Evolutionary conservation across 371 early-diverging fungal genomes (phyloP).

Genomic region (Apophysomyces sp.): DNA sequence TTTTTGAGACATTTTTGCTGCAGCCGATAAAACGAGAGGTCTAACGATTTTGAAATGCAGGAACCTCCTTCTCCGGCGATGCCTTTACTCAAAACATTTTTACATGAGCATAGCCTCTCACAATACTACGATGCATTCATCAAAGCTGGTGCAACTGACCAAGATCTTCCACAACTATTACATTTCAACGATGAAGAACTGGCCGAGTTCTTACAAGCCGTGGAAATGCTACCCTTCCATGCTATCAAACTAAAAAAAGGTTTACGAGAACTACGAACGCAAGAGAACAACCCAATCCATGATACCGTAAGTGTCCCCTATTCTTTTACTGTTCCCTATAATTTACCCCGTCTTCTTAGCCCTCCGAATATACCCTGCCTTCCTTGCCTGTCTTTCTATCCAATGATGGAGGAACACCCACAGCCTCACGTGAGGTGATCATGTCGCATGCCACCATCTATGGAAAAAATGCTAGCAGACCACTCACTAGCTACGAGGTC

Average conservation of each 20-base stretch:
- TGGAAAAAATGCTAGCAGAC: slow-evolving; percentile 47
- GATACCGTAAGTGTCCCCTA: background rate
- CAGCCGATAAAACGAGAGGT: slow-evolving; percentile 5
- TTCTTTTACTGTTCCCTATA: background rate
- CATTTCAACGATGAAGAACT: slow-evolving; percentile 53
- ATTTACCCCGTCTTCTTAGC: background rate
- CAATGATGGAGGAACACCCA: background rate
- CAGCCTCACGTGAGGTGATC: slow-evolving; percentile 34
- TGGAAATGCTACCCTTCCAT: slow-evolving; percentile 57
- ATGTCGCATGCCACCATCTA: slow-evolving; percentile 56
- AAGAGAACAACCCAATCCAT: background rate
- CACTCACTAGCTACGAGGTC: slow-evolving; percentile 54
- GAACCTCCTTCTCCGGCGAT: background rate
- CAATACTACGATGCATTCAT: slow-evolving; percentile 47
- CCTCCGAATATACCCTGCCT: background rate
- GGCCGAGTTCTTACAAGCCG: slow-evolving; percentile 35
- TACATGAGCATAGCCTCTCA: slow-evolving; percentile 38
- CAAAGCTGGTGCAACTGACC: slow-evolving; percentile 52
- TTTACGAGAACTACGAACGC: slow-evolving; percentile 31
- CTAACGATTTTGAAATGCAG: background rate
- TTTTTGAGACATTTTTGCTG: slow-evolving; percentile 4
- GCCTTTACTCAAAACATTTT: slow-evolving; percentile 28
- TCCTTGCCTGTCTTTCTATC: background rate
- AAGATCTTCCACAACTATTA: slow-evolving; percentile 44
- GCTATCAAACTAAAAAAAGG: slow-evolving; percentile 42